phyloP scores from a whole-genome alignment of 352 stramenopile species.

The Thraustochytrium sp. region DNA sequence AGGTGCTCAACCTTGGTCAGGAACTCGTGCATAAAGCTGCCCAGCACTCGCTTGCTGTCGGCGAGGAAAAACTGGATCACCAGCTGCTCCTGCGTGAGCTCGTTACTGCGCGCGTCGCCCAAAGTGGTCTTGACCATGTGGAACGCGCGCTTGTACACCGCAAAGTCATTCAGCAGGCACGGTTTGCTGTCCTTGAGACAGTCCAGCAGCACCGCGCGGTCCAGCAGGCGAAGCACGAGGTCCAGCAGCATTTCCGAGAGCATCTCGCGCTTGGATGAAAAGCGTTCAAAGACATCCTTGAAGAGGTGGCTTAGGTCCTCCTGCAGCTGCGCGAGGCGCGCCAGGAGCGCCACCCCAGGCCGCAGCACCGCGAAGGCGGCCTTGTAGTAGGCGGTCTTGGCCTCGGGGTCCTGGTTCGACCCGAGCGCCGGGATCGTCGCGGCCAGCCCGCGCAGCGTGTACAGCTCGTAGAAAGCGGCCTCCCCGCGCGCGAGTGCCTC shows the following conservation, averaged over 20 bases:
- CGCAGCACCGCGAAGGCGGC: not conserved
- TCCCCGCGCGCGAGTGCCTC: too few species aligned
- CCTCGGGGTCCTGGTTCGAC: not conserved
- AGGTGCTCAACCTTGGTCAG: slow-evolving; percentile 30
- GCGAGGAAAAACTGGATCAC: slow-evolving; percentile 64
- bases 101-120: slow-evolving; percentile 48
- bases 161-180: slow-evolving; percentile 67
- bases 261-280: not conserved
- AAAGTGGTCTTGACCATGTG: slow-evolving; percentile 55
- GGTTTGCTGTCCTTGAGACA: slow-evolving; percentile 64
- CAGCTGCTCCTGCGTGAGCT: slow-evolving; percentile 59
- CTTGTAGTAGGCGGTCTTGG: not conserved
- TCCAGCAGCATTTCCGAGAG: not conserved
- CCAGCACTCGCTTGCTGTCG: slow-evolving; percentile 58
- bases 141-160: slow-evolving; percentile 66
- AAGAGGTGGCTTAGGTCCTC: not conserved
- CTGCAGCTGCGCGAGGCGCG: not conserved
- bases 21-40: not conserved
- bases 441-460: not conserved
- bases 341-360: not conserved
- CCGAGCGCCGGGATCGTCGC: not conserved
- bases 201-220: slow-evolving; percentile 63
- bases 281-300: not conserved
- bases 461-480: not conserved
- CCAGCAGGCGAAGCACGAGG: slow-evolving; percentile 59